Conservation (phyloP, 164 flowering plant genomes). For the Paratinospora sagittata region DNA sequence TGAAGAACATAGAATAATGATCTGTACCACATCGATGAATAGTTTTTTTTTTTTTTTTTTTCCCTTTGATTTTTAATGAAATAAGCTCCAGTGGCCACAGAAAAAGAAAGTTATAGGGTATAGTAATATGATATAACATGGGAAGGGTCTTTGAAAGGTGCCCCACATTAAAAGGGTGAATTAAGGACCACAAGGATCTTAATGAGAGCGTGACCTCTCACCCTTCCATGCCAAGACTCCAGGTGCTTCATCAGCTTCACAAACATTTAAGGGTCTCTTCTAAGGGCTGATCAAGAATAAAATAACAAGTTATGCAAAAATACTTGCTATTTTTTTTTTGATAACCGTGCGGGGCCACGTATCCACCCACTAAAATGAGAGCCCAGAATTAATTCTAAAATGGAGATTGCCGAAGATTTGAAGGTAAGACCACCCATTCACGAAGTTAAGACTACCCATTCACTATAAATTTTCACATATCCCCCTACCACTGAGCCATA, state of each 20-base stretch:
- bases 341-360: too few species aligned
- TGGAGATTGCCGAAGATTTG: too few species aligned
- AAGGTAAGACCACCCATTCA: too few species aligned
- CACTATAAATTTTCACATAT: too few species aligned
- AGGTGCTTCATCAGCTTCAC: not conserved
- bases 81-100: not conserved
- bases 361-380: too few species aligned
- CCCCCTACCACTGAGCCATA: too few species aligned
- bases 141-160: constrained; percentile 1
- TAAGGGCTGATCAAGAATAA: not conserved
- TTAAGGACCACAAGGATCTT: constrained; percentile 12
- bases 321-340: too few species aligned
- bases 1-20: not conserved
- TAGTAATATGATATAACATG: not conserved
- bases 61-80: not conserved
- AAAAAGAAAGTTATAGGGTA: not conserved
- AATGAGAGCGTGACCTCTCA: constrained; percentile 9
- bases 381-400: too few species aligned
- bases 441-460: too few species aligned
- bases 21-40: not conserved
- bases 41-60: too few species aligned
- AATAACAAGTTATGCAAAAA: not conserved
- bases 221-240: not conserved
- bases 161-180: not conserved
- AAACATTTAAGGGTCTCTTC: not conserved